Evolutionary conservation across 1,284 basidiomycete genomes (phyloP), one percentile per base, ranked within the genome.

Genomic region (Rhodotorula sp.): DNA sequence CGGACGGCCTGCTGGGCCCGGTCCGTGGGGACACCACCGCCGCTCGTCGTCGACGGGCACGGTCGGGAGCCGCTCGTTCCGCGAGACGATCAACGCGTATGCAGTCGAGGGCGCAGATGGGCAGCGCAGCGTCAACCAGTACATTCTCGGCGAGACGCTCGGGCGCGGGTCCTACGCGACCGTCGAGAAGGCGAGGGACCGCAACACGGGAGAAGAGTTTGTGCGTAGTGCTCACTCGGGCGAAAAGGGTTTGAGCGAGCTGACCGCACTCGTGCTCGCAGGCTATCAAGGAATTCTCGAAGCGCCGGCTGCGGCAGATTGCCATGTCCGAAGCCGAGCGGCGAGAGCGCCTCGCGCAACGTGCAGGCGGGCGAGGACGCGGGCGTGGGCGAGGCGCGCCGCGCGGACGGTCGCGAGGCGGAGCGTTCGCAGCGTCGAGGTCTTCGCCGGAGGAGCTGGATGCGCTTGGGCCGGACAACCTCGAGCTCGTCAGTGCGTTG

Each of bases 261-360:
- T 34, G 34, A 34, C 34, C 34, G 34, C 34, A 34, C 13, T 42
- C 17, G 25, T 4, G 7, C 41, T 16, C 13, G n/a, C 64, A 75
- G 74, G 78, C 78, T 1, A 75, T 78, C 53, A 79, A 79, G 61
- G 78, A 79, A 65, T 79, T 79, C 53, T 76, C 73, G n/a, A 79
- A 79, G 61, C 55, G 67, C 7, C 66, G 74, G 5, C 52, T 79
- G 64, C 68, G 74, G 34, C 71, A 76, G 62, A 70, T 68, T n/a
- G 71, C 70, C 3, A 64, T 73, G 16, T 64, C 66, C 5, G 71
- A 72, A 52, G 64, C 68, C 2, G 55, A 49, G 13, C 61, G 69
- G 21, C n/a, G 72, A 4, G 67, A 72, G 14, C 59, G 72, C 13
- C 9, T 67, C 23, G 59, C 72, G 34, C 19, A 49, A 7, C 48